A percentile compares a stretch with the other conserved stretches of the same genome.
Conservation (phyloP, 352 stramenopile species). For the Phytophthora rubi region DNA sequence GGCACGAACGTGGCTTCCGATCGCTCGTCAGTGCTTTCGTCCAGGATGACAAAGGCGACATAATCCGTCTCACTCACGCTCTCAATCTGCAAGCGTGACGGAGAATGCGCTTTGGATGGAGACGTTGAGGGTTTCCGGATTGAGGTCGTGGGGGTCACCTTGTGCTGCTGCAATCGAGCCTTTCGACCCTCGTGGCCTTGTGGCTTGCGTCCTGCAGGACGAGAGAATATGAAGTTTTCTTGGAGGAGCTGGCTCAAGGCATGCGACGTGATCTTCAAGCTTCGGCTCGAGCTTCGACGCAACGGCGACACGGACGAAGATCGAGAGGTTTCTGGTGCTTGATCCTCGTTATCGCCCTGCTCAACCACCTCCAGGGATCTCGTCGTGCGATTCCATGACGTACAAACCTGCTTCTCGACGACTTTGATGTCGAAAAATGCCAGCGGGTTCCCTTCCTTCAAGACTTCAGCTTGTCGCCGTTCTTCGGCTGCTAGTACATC, state of each 20-base stretch:
- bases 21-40: conserved; percentile 10
- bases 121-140: conserved; percentile 6
- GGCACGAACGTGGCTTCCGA: neutral
- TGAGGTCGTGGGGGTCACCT: conserved; percentile 1
- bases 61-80: conserved; percentile 37
- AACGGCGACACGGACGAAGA: conserved; percentile 1
- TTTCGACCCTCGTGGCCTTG: conserved; percentile 9
- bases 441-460: conserved; percentile 73
- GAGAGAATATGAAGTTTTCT: conserved; percentile 78
- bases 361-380: conserved; percentile 8
- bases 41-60: conserved; percentile 38
- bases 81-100: conserved; percentile 19
- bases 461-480: conserved; percentile 32
- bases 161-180: conserved; percentile 6
- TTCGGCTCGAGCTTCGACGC: conserved; percentile 20
- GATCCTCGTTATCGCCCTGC: neutral
- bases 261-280: conserved; percentile 29
- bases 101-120: conserved; percentile 4
- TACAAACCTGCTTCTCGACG: conserved; percentile 28
- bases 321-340: neutral
- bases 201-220: conserved; percentile 27
- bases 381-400: conserved; percentile 18
- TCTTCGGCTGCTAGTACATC: conserved; percentile 45
- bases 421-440: conserved; percentile 59
- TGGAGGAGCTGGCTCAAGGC: conserved; percentile 61